Base-by-base conservation (phyloP, 305 asterid genomes). In the Fraxinus greggii region DNA sequence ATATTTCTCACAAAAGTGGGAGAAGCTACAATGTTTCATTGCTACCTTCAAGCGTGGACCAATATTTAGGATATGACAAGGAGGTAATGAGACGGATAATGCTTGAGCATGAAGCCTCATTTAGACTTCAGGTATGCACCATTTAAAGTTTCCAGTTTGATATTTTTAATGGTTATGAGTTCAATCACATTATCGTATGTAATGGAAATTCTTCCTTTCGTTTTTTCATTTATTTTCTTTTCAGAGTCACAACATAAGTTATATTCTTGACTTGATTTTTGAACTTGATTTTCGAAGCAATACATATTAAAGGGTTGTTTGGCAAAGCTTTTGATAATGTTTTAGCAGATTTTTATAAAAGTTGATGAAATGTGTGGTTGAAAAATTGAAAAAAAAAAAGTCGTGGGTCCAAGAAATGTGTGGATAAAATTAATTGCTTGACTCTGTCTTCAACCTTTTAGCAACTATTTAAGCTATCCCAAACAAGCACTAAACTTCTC, bases 101-200 rank as follows among this genome's bases (percentile, higher is more conserved):
- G 76, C 94, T 88, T 86, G 87, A 90, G 79, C 97, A 94, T 59
- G 97, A 94, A 88, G 86, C 95, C 61, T 81, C 88, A 54, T 91
- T 94, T 89, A 90, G 89, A 85, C 78, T 79, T 87, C 97, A 92
- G 96, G 98, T 94, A 87, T 70, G 28, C 79, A 80, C 69, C 75
- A 12, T 54, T 74, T 51, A 36, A 48, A 24, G 29, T 77, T 15
- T 56, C 35, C 7, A 17, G 17, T 84, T 75, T 24, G 32, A 35
- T 73, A 63, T 36, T 80, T 59, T 84, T n/a, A 35, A 23, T 54
- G 8, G 28, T 21, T 13, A 13, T n/a, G 80, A 75, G 19, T 28
- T 42, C 77, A 35, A 36, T 33, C 51, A 51, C 21, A 35, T 54
- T n/a, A n/a, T 54, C 29, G 59, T 78, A 48, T 24, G 24, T 2